Evolutionary conservation across 1,284 basidiomycete genomes (phyloP), one percentile per base, ranked within the genome.

Genomic region (Porodaedalea pini): DNA sequence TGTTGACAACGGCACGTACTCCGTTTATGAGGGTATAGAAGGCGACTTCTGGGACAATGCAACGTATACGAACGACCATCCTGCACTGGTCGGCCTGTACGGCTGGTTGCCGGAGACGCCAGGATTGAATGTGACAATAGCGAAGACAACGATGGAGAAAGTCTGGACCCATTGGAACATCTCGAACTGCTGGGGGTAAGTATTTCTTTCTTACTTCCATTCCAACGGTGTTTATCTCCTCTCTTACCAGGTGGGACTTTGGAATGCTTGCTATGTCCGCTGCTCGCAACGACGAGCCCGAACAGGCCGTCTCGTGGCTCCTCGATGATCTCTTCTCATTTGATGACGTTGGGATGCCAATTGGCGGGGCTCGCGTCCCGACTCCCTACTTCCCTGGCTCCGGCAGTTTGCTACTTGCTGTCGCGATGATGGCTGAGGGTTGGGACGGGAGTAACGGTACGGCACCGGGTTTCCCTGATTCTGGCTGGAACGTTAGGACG

Each of bases 191-290:
- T 82, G 80, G 80, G 80, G 80, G 77, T 80, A 58, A 67, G 76
- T 68, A 25, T 56, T 27, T 21, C 1, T 27, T 41, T 44, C 27
- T 40, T 23, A 15, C 39, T 41, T 44, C 23, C 17, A 21, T 32
- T 32, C 3, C n/a, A 31, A 32, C 29, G 44, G 5, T 31, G 15
- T 8, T 17, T 6, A 34, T 11, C 52, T 23, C 13, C 21, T 5
- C 39, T 55, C 31, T 40, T 23, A 36, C 11, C 58, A 80, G 81
- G 41, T 84, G 81, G 82, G 82, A 83, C 66, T 83, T 83, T 62
- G 79, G 80, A 0, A 78, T 83, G 77, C 75, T 83, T 2, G 81
- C 81, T 0, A 81, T 85, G 78, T 80, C 79, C 1, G 81, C 81
- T 13, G 81, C 81, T 17, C 73, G 81, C 2, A 78, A 77, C 56